These are phyloP conservation scores for Copromyces sp. DNA, from an alignment of 495 filamentous ascomycete species.

Conservation along the genomic window DNA sequence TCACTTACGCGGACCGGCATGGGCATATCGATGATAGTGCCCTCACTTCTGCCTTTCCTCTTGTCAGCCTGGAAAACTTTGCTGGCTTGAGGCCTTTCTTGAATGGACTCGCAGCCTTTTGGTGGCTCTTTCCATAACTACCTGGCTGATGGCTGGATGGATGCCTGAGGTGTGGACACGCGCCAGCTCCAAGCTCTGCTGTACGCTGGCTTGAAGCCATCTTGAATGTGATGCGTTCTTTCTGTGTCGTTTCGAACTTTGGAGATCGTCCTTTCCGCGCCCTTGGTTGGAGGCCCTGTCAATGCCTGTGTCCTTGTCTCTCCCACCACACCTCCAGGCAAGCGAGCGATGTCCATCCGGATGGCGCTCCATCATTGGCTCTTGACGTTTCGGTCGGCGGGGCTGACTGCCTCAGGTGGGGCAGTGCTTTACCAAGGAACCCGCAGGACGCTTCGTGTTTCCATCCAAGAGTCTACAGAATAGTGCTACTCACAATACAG, in stretches of 20 bases:
- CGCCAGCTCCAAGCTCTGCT: not conserved
- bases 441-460: not conserved
- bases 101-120: not conserved
- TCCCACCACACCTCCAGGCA: not conserved
- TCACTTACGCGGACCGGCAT: not conserved
- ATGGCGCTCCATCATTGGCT: not conserved
- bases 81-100: not conserved
- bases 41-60: not conserved
- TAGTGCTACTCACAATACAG: not conserved
- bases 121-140: not conserved
- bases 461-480: not conserved
- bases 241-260: not conserved
- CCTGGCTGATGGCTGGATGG: not conserved
- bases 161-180: not conserved
- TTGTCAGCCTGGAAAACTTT: not conserved
- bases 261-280: not conserved
- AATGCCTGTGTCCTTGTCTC: not conserved
- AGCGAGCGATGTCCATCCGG: not conserved
- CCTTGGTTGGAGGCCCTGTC: not conserved
- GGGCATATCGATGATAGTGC: not conserved
- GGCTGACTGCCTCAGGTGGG: slow-evolving; percentile 1
- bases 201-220: not conserved
- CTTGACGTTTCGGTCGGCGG: not conserved
- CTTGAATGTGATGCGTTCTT: not conserved
- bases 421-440: not conserved